Base-by-base conservation (phyloP, 2,329 filamentous ascomycete species). In the Stylonectria norvegica region DNA sequence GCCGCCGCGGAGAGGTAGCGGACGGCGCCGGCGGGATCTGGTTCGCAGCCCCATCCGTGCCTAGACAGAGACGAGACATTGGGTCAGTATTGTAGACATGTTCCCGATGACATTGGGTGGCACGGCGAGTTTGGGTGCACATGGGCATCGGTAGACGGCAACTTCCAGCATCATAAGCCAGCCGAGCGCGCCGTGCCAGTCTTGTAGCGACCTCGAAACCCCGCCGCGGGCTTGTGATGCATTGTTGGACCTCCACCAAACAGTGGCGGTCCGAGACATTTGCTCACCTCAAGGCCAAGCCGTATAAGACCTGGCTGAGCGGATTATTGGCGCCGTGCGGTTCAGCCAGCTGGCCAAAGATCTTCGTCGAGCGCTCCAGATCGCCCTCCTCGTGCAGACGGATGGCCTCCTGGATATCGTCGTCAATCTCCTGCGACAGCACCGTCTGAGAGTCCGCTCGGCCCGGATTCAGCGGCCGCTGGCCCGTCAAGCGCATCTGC, bases 361-460 rank as follows among this genome's bases (percentile, higher is more conserved):
- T 79, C 37, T 72, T 71, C n/a, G 93, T 96, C 38, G 89, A 93
- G 57, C 74, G 69, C 56, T 81, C 79, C 41, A 95, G 75, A 45
- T 93, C 77, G 42, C 91, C 91, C 33, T 73, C 75, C 66, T 98
- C 93, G 62, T 98, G 93, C 49, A 97, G 73, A 46, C 85, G 78
- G 61, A 98, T 98, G n/a, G 93, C 93, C 67, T 94, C 84, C 66
- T 96, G 91, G 43, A 98, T 95, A 64, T 87, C 83, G 43, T 77
- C 74, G 60, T 84, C 79, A 38, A 76, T 75, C 42, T 67, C 66
- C 58, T 76, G 71, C 34, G 70, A 72, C 38, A 71, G 75, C 23
- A 78, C 69, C 8, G 47, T 43, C 39, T 49, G 42, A 49, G 47
- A n/a, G n/a, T n/a, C n/a, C n/a, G n/a, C n/a, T n/a, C n/a, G n/a